Conservation (phyloP, 495 filamentous ascomycete genomes). For the Apodospora peruviana region DNA sequence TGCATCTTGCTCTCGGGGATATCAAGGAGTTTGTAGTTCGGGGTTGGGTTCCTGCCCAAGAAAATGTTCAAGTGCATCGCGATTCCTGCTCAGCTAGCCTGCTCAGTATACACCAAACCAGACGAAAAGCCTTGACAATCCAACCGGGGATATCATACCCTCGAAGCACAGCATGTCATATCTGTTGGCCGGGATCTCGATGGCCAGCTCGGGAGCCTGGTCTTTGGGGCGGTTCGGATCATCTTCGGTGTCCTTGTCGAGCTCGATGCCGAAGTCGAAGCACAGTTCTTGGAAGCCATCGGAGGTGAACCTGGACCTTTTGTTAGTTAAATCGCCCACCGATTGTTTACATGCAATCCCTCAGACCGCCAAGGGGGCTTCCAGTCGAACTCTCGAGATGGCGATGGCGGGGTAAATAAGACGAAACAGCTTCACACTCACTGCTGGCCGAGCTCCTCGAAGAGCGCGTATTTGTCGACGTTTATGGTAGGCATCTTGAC, state of each 20-base stretch:
- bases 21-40: conserved; percentile 69
- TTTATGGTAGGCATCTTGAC: conserved; percentile 79
- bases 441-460: conserved; percentile 83
- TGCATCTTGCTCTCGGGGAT: conserved; percentile 70
- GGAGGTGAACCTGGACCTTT: conserved; percentile 68
- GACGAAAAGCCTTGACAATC: too few relatives aligned
- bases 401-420: conserved; percentile 20
- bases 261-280: conserved; percentile 97
- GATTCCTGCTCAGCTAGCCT: conserved; percentile 47
- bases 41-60: conserved; percentile 63
- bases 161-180: conserved; percentile 99
- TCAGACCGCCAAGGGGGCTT: too few relatives aligned
- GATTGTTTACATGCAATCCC: not conserved
- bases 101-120: not conserved
- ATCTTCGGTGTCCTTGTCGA: conserved; percentile 90
- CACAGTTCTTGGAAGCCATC: conserved; percentile 95
- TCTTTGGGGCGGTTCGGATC: conserved; percentile 59
- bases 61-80: conserved; percentile 95
- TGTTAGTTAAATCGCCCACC: conserved; percentile 5
- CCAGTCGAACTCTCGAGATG: too few relatives aligned
- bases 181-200: conserved; percentile 97
- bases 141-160: conserved; percentile 40
- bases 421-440: conserved; percentile 36
- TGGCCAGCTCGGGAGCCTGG: conserved; percentile 89
- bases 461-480: conserved; percentile 92